Evolutionary conservation across 1,284 basidiomycete species (phyloP).

Genomic region (Pterulicium gracile): DNA sequence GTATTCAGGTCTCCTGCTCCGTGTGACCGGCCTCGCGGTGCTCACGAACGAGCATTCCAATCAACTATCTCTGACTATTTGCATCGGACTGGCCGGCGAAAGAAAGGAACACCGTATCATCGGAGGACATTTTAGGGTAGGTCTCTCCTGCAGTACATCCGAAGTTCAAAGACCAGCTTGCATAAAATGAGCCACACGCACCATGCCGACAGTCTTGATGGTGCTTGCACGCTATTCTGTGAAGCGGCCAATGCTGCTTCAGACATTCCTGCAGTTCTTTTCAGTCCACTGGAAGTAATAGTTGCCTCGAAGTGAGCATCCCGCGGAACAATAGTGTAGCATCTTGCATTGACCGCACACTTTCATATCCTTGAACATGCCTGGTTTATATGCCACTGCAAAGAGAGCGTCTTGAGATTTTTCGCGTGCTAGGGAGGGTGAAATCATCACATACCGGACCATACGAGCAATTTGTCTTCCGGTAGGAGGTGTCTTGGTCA

Average conservation of each 20-base stretch:
- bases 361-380: not conserved
- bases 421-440: no score
- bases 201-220: not conserved
- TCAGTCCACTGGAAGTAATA: not conserved
- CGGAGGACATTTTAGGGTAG: not conserved
- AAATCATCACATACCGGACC: not conserved
- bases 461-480: not conserved
- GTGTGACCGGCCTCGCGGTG: no score
- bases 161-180: not conserved
- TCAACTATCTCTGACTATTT: no score
- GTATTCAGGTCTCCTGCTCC: no score
- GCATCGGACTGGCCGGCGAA: not conserved
- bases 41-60: no score
- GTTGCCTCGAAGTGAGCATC: no score
- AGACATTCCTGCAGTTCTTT: not conserved
- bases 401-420: not conserved
- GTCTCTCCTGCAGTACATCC: not conserved
- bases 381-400: not conserved
- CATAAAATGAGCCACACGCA: not conserved
- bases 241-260: not conserved
- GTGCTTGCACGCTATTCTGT: not conserved
- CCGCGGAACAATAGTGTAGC: not conserved
- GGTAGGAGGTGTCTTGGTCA: not conserved
- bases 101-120: not conserved
- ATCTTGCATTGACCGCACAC: not conserved